Percentiles rank a stretch among this genome's conserved stretches.
phyloP scores from a whole-genome alignment of 495 filamentous ascomycete species.

The Hyphodiscus hymeniophilus region DNA sequence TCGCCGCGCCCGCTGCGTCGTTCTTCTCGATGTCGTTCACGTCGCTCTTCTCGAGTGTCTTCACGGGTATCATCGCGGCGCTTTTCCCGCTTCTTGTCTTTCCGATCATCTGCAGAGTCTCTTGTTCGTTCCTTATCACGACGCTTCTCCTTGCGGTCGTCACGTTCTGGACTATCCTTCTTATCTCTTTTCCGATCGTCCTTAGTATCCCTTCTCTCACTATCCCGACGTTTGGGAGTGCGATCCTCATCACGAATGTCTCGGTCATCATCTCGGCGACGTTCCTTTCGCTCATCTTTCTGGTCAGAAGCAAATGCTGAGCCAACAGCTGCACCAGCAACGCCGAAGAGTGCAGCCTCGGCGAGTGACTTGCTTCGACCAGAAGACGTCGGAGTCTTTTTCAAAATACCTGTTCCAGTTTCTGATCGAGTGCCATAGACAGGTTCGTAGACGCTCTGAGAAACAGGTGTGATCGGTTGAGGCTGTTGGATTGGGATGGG shows the following conservation, averaged over 20 bases:
- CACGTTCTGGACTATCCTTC: slow-evolving; percentile 7
- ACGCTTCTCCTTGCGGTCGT: slow-evolving; percentile 15
- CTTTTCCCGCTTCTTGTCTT: slow-evolving; percentile 19
- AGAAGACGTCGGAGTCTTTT: slow-evolving; percentile 25
- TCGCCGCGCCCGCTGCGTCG: slow-evolving; percentile 19
- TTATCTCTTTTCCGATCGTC: slow-evolving; percentile 14
- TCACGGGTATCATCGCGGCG: slow-evolving; percentile 20
- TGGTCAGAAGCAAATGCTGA: slow-evolving; percentile 29
- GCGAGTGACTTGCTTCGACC: slow-evolving; percentile 29
- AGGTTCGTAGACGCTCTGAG: slow-evolving; percentile 43
- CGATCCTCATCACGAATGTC: slow-evolving; percentile 14
- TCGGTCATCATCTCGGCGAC: slow-evolving; percentile 12
- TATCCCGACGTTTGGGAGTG: slow-evolving; percentile 15
- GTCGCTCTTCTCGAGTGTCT: slow-evolving; percentile 17
- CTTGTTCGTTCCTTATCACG: slow-evolving; percentile 15
- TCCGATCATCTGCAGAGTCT: slow-evolving; percentile 10
- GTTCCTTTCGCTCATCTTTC: slow-evolving; percentile 31
- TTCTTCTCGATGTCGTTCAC: slow-evolving; percentile 22
- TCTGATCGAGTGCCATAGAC: slow-evolving; percentile 26
- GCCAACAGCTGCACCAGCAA: slow-evolving; percentile 38
- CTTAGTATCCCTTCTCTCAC: slow-evolving; percentile 5
- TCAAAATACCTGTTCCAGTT: slow-evolving; percentile 14
- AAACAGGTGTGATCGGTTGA: slow-evolving; percentile 48
- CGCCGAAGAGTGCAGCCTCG: slow-evolving; percentile 39
- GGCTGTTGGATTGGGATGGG: slow-evolving; percentile 50